Evolutionary conservation across 2,329 filamentous ascomycete species (phyloP).

Genomic region (Plectosphaerella sp.): DNA sequence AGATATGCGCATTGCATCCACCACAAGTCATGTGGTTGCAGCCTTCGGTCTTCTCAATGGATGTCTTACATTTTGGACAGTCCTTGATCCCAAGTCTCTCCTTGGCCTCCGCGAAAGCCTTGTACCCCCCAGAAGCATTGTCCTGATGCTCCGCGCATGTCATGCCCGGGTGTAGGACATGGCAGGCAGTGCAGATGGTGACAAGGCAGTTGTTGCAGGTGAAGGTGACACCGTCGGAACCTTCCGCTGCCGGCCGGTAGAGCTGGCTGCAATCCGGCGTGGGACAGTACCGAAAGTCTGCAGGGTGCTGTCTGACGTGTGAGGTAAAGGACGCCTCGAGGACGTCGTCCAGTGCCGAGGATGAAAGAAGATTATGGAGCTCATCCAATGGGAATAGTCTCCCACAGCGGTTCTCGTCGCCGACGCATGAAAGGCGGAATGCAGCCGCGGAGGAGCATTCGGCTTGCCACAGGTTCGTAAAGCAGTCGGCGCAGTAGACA

Average conservation of each 20-base stretch:
- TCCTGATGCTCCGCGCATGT: constrained; percentile 29
- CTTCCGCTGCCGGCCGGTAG: constrained; percentile 25
- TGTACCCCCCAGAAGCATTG: constrained; percentile 15
- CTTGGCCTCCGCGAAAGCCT: constrained; percentile 24
- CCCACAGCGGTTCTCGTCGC: constrained; percentile 17
- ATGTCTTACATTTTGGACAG: constrained; percentile 33
- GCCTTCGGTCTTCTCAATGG: constrained; percentile 36
- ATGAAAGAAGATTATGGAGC: constrained; percentile 23
- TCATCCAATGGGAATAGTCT: constrained; percentile 17
- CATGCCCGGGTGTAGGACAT: constrained; percentile 23
- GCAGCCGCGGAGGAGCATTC: neutral
- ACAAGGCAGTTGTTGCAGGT: constrained; percentile 31
- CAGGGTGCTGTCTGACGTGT: constrained; percentile 25
- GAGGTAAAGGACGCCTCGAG: constrained; percentile 28
- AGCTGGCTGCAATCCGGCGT: constrained; percentile 36
- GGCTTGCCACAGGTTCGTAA: constrained; percentile 24
- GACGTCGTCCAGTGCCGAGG: constrained; percentile 27
- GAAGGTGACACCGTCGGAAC: constrained; percentile 8
- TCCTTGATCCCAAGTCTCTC: constrained; percentile 29
- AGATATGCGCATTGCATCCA: constrained; percentile 37
- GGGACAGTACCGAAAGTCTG: constrained; percentile 32
- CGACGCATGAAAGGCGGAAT: constrained; percentile 19
- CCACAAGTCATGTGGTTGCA: constrained; percentile 43
- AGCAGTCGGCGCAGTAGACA: constrained; percentile 36
- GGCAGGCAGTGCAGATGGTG: constrained; percentile 28